These are phyloP conservation scores for Gossypium mustelinum DNA, from an alignment of 345 rosid species.

Conservation along the genomic window DNA sequence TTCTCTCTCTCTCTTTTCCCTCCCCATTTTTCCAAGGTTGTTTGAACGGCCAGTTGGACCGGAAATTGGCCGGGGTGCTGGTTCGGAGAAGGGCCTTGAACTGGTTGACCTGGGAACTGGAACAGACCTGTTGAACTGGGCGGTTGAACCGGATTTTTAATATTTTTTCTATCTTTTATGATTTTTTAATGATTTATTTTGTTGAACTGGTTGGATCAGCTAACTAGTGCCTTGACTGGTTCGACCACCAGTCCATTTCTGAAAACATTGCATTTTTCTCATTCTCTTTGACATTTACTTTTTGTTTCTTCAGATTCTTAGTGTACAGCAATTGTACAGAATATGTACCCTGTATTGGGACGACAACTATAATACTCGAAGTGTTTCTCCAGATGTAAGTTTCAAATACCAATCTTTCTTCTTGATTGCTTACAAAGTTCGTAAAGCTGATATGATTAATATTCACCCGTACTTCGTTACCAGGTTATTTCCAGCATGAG, in stretches of 20 bases:
- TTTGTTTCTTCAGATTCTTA: conserved; percentile 62
- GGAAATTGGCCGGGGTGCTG: no score
- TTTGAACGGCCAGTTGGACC: no score
- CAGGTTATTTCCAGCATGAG: conserved; percentile 99
- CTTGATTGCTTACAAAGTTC: neutral
- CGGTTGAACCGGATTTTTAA: no score
- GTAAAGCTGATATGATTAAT: neutral
- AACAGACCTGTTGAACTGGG: no score
- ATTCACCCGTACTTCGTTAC: conserved; percentile 13
- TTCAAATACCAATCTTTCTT: conserved; percentile 3
- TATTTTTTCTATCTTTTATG: no score
- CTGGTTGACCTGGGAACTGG: no score
- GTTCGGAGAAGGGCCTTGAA: no score
- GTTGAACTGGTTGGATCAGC: no score
- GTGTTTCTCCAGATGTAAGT: conserved; percentile 84
- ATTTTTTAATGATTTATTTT: no score
- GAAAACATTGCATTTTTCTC: neutral
- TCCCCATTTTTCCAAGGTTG: neutral
- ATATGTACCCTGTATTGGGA: conserved; percentile 96
- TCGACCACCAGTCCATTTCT: no score
- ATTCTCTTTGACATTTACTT: conserved; percentile 7
- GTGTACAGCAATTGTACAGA: conserved; percentile 96
- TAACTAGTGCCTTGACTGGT: no score
- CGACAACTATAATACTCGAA: conserved; percentile 91
- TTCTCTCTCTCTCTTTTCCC: neutral